These are phyloP conservation scores for Uronychia binucleata DNA, from an alignment of 73 alveolate genomes.

Conservation along the genomic window DNA sequence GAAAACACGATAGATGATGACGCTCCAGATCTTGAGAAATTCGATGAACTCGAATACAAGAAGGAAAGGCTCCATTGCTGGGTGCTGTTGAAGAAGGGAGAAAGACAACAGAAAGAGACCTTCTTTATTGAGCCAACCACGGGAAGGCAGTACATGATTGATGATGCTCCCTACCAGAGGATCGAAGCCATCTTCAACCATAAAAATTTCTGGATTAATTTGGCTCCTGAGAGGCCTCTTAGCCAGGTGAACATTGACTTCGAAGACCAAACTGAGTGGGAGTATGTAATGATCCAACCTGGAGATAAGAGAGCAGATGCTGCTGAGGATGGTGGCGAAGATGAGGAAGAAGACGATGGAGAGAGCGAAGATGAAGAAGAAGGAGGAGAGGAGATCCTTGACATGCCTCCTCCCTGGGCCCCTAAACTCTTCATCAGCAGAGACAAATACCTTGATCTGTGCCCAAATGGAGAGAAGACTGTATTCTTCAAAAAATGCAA, in stretches of 20 bases:
- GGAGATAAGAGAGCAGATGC: conserved; percentile 48
- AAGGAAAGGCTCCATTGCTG: conserved; percentile 95
- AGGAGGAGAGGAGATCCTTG: conserved; percentile 68
- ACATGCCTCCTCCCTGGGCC: conserved; percentile 98
- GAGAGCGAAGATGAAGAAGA: conserved; percentile 71
- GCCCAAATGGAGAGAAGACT: conserved; percentile 94
- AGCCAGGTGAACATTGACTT: conserved; percentile 67
- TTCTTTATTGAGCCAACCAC: conserved; percentile 97
- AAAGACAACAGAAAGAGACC: conserved; percentile 78
- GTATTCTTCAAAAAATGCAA: conserved; percentile 84
- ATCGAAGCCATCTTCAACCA: conserved; percentile 95
- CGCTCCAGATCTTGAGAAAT: conserved; percentile 84
- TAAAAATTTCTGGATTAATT: conserved; percentile 95
- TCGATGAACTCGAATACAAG: conserved; percentile 76
- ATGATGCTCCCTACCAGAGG: conserved; percentile 87
- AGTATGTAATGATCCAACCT: conserved; percentile 89
- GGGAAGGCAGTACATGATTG: conserved; percentile 86
- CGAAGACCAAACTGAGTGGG: conserved; percentile 93
- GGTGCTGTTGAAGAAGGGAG: conserved; percentile 91
- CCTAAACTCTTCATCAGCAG: conserved; percentile 84
- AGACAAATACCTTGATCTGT: conserved; percentile 81
- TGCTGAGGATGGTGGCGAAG: conserved; percentile 49
- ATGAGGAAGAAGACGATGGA: conserved; percentile 70
- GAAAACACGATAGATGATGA: conserved; percentile 93
- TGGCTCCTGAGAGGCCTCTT: conserved; percentile 78